These are phyloP conservation scores for Chlorella sp. DNA, from an alignment of 139 green algal genomes.

Conservation along the genomic window DNA sequence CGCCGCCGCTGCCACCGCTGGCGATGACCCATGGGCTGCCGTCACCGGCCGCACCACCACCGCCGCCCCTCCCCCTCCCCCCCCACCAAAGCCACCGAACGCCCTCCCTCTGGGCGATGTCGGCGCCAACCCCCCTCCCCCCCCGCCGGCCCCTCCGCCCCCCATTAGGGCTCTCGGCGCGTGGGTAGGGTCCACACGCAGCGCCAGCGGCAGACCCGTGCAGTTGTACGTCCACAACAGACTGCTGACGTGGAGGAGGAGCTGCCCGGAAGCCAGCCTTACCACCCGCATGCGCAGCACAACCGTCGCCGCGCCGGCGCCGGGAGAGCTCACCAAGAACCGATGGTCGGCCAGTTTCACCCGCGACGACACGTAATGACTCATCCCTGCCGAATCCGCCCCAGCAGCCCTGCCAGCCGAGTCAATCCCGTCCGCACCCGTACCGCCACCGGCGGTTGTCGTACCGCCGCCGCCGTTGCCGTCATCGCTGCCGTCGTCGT, in stretches of 20 bases:
- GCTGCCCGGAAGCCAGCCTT: neutral
- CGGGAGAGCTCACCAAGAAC: neutral
- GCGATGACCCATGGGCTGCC: neutral
- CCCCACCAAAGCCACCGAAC: too few species aligned
- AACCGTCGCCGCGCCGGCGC: neutral
- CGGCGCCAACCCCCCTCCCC: neutral
- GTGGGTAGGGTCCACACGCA: neutral
- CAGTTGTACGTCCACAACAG: conserved; percentile 6
- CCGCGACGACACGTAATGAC: too few species aligned
- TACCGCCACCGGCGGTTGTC: too few species aligned
- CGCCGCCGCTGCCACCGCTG: neutral
- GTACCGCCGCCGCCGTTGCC: neutral
- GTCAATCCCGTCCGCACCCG: too few species aligned
- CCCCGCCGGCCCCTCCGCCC: too few species aligned
- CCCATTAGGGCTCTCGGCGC: too few species aligned
- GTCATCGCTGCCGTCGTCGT: neutral
- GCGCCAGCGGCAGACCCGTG: conserved; percentile 1
- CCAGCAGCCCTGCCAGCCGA: too few species aligned
- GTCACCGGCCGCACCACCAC: neutral
- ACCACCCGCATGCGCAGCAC: neutral
- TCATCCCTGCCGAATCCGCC: too few species aligned
- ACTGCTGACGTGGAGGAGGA: neutral
- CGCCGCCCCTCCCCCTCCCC: neutral
- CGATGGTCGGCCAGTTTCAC: neutral
- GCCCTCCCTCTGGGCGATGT: too few species aligned